These are phyloP conservation scores for Chenopodium suecicum DNA, from an alignment of 148 eudicot species.

Conservation along the genomic window DNA sequence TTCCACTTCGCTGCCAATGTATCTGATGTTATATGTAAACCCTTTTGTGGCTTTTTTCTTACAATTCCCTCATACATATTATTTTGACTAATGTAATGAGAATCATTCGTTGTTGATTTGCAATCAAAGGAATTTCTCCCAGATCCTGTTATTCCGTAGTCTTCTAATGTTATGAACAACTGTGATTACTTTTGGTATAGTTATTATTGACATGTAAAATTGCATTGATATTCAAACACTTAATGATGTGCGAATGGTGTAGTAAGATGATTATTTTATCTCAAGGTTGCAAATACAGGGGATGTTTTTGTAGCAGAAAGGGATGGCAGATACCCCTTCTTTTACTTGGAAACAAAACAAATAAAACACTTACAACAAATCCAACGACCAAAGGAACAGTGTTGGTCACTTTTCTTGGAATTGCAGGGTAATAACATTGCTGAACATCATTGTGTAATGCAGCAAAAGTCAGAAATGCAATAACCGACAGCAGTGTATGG, in stretches of 20 bases:
- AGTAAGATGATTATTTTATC: no score
- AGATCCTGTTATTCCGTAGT: no score
- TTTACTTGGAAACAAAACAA: conserved; percentile 55
- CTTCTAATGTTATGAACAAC: no score
- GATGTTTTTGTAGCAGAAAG: conserved; percentile 52
- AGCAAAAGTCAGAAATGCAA: conserved; percentile 54
- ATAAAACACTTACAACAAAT: conserved; percentile 47
- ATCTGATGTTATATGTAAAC: conserved; percentile 41
- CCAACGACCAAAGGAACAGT: conserved; percentile 58
- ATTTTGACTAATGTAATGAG: not conserved
- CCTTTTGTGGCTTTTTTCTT: not conserved
- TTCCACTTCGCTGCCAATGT: conserved; percentile 95
- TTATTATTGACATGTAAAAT: no score
- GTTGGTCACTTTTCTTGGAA: conserved; percentile 49
- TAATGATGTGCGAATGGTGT: no score
- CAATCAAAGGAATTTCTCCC: not conserved
- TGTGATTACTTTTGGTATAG: no score
- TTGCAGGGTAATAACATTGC: conserved; percentile 43
- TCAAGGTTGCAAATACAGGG: conserved; percentile 21
- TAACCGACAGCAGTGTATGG: conserved; percentile 44
- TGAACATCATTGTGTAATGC: conserved; percentile 45
- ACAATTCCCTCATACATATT: not conserved
- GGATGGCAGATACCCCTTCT: conserved; percentile 69
- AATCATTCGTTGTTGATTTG: conserved; percentile 2
- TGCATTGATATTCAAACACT: no score